A percentile compares a stretch with the other conserved stretches of the same genome.
These are phyloP conservation scores for Floccularia luteovirens DNA, from an alignment of 768 basidiomycete genomes.

Conservation along the genomic window DNA sequence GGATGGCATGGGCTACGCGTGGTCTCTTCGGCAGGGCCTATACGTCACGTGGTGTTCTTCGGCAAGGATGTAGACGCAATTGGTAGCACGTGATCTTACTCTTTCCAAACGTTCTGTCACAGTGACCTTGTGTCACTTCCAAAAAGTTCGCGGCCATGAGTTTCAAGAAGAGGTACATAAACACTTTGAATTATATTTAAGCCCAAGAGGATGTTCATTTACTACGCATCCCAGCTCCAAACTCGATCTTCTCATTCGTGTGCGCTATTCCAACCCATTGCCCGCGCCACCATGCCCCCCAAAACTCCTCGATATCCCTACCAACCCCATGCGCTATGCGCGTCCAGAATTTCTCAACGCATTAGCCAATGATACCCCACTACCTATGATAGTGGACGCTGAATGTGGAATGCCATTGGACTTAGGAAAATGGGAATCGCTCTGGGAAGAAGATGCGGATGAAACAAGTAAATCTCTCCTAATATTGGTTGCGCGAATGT, in stretches of 20 bases:
- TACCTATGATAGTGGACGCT: slow-evolving; percentile 96
- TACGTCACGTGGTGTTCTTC: too few species aligned
- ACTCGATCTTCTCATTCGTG: slow-evolving; percentile 86
- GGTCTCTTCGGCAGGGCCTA: too few species aligned
- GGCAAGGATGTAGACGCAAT: too few species aligned
- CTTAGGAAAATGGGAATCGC: slow-evolving; percentile 69
- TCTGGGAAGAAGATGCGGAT: slow-evolving; percentile 78
- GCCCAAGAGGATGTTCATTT: slow-evolving; percentile 37
- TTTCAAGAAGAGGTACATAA: slow-evolving; percentile 16
- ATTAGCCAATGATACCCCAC: slow-evolving; percentile 69
- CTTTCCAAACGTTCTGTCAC: too few species aligned
- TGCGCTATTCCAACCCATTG: slow-evolving; percentile 90
- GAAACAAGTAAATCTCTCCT: slow-evolving; percentile 43
- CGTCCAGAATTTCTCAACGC: slow-evolving; percentile 78
- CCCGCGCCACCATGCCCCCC: slow-evolving; percentile 97
- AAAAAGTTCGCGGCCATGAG: too few species aligned
- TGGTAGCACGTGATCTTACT: too few species aligned
- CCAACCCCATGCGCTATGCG: slow-evolving; percentile 82
- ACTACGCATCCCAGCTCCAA: slow-evolving; percentile 35
- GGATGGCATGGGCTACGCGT: too few species aligned
- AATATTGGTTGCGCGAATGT: not conserved
- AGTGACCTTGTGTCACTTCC: too few species aligned
- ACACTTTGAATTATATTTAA: not conserved
- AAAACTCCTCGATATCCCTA: slow-evolving; percentile 88
- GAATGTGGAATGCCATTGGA: slow-evolving; percentile 97